phyloP scores from a whole-genome alignment of 176 grass and related monocot genomes.

The Lolium multiflorum region DNA sequence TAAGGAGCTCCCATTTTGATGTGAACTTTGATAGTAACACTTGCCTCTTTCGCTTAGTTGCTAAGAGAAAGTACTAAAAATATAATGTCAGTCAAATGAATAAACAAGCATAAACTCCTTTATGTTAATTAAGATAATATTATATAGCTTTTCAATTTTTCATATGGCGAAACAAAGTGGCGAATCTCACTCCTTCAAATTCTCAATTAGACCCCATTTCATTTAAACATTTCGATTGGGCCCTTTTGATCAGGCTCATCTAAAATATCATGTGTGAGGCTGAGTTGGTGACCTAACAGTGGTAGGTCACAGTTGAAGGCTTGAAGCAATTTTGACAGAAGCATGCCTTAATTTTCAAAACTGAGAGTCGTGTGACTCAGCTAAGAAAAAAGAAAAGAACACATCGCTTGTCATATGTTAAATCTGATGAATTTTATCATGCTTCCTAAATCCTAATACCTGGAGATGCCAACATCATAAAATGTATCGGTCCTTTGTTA shows the following conservation, averaged over 20 bases:
- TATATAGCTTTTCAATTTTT: neutral
- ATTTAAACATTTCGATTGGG: neutral
- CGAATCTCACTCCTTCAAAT: neutral
- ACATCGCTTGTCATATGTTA: slow-evolving; percentile 8
- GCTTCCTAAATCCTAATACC: neutral
- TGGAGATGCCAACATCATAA: slow-evolving; percentile 6
- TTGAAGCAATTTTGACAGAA: slow-evolving; percentile 26
- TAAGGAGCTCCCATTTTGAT: slow-evolving; percentile 4
- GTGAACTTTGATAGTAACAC: slow-evolving; percentile 8
- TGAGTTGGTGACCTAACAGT: slow-evolving; percentile 12
- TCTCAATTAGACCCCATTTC: slow-evolving; percentile 3
- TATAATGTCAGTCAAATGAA: neutral
- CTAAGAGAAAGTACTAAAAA: neutral
- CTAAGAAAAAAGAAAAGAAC: neutral
- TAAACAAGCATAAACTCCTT: slow-evolving; percentile 16
- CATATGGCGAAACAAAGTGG: neutral
- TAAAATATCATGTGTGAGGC: slow-evolving; percentile 11
- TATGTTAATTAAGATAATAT: slow-evolving; percentile 18
- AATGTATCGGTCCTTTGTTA: neutral
- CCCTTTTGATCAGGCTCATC: slow-evolving; percentile 2
- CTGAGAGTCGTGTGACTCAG: neutral
- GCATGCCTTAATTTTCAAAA: slow-evolving; percentile 21
- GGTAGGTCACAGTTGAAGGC: slow-evolving; percentile 17
- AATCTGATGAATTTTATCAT: slow-evolving; percentile 15
- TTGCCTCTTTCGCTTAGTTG: slow-evolving; percentile 1